phyloP scores from a whole-genome alignment of 371 early-diverging fungal genomes.

The Mortierella sp. region DNA sequence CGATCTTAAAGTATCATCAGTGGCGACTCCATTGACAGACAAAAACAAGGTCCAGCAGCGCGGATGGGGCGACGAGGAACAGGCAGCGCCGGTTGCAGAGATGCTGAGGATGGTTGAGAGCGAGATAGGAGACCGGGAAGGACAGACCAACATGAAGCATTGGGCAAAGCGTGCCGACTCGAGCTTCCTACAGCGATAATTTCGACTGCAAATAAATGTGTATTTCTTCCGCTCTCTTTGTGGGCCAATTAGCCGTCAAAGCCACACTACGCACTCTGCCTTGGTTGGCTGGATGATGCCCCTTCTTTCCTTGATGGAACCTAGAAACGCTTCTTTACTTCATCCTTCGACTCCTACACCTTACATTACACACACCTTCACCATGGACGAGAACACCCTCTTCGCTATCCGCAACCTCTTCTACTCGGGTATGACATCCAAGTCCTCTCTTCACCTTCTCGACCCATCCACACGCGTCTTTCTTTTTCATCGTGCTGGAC shows the following conservation, averaged over 20 bases:
- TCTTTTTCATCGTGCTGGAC: background rate
- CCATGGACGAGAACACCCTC: conserved; percentile 54
- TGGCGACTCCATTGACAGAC: background rate
- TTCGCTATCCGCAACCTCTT: conserved; percentile 55
- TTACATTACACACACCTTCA: conserved; percentile 8
- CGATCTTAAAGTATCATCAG: conserved; percentile 10
- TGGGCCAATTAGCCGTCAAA: too few relatives aligned
- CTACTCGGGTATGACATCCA: conserved; percentile 48
- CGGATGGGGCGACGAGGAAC: conserved; percentile 50
- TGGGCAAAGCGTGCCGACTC: conserved; percentile 19
- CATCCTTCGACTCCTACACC: conserved; percentile 9
- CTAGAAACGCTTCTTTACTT: background rate
- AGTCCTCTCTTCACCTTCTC: background rate
- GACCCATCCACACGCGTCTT: background rate
- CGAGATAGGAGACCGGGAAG: conserved; percentile 18
- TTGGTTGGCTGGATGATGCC: too few relatives aligned
- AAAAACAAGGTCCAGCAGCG: background rate
- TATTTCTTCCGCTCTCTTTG: background rate
- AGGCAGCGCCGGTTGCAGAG: conserved; percentile 24
- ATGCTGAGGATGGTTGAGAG: conserved; percentile 32
- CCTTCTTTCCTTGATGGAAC: too few relatives aligned
- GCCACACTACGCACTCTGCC: too few relatives aligned
- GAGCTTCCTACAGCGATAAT: background rate
- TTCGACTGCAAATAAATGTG: background rate
- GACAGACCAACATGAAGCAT: conserved; percentile 11